Conservation (phyloP, 192 early-diverging fungal genomes). For the Geranomyces variabilis region DNA sequence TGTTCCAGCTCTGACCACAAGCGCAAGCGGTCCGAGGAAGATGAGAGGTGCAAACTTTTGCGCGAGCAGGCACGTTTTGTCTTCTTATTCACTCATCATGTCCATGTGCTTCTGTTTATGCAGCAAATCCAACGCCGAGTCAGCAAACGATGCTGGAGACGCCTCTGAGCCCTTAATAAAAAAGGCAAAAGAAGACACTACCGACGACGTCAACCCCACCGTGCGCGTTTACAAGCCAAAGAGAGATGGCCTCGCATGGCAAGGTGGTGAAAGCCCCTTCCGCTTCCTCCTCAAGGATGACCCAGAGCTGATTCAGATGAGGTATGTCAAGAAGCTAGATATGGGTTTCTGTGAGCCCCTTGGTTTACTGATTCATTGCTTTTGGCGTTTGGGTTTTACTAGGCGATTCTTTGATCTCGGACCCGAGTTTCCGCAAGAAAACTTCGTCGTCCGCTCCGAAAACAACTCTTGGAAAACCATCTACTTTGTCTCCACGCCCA, state of each 20-base stretch:
- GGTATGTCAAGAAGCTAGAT: neutral
- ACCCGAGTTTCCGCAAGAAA: constrained; percentile 73
- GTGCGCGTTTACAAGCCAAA: neutral
- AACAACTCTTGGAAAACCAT: constrained; percentile 69
- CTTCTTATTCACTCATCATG: too few relatives aligned
- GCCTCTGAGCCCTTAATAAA: too few relatives aligned
- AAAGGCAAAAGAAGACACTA: too few relatives aligned
- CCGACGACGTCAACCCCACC: too few relatives aligned
- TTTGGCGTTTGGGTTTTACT: neutral
- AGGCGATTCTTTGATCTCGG: constrained; percentile 76
- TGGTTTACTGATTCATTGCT: neutral
- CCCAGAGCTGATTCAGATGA: constrained; percentile 1
- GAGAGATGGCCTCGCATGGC: constrained; percentile 23
- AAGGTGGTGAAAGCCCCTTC: constrained; percentile 79
- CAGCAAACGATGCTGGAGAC: too few relatives aligned
- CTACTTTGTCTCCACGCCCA: constrained; percentile 84
- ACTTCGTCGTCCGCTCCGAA: constrained; percentile 87
- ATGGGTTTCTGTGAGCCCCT: too few relatives aligned
- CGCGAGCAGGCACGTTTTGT: too few relatives aligned
- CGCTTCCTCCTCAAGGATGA: constrained; percentile 54
- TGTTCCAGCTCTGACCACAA: neutral
- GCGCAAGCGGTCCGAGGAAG: constrained; percentile 9
- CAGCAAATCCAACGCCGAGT: too few relatives aligned
- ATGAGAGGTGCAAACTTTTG: neutral
- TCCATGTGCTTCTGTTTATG: too few relatives aligned